Base-by-base conservation (phyloP, 345 rosid species). In the Camelina hispida region DNA sequence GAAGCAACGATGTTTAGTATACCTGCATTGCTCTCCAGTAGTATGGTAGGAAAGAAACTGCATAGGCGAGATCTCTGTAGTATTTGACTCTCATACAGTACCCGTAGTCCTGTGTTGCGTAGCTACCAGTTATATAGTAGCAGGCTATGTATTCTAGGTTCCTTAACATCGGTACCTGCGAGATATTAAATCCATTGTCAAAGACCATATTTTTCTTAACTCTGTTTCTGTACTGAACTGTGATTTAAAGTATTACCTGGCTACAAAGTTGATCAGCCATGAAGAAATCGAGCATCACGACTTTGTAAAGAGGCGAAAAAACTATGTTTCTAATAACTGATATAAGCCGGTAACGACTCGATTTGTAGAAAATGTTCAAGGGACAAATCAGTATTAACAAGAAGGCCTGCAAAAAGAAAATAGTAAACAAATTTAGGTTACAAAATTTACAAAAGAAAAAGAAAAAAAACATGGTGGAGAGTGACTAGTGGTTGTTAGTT, bases 1-100 rank as follows among this genome's bases (percentile, higher is more conserved):
- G 3, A 63, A 60, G 68, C 3, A 34, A 66, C 11, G 9, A 35
- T 43, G 35, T n/a, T 52, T 57, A 23, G 38, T 35, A 15, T 81
- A 95, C 99, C 96, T 95, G 99, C 99, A 93, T 93, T 25, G 99
- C 98, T 71, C 99, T 89, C 99, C 98, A 96, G 87, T 93, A 93
- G 81, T 96, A 96, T 23, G 99, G 99, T 4, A 96, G 83, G 79
- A 96, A 96, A 72, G 99, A 96, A 34, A 93, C 97, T 2, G 98
- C 98, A 60, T 91, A 96, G 10, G 95, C 89, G 35, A 96, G 91
- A 84, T 96, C 98, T 51, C 85, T 86, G 83, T 84, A 96, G 75
- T 90, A 85, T 56, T 79, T 83, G 34, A 86, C 84, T 69, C 83
- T 86, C 88, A 80, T 89, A 88, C 99, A 96, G 60, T 92, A 89